A percentile compares a stretch with the other conserved stretches of the same genome.
Evolutionary conservation across 768 basidiomycete genomes (phyloP).

Genomic region (Tylopilus felleus): DNA sequence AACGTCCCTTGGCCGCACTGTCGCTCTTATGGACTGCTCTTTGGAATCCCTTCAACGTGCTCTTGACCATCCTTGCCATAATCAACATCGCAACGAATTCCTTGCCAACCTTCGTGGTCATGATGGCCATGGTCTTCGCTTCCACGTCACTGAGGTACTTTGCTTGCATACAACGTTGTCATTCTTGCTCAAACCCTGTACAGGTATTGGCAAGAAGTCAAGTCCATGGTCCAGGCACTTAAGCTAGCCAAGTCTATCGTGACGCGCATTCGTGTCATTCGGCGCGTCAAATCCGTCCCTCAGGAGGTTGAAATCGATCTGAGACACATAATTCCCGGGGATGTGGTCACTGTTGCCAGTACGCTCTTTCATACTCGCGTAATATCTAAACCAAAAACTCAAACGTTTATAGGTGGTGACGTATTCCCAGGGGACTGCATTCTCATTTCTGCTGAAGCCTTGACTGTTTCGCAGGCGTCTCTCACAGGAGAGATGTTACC

Average conservation of each 20-base stretch:
- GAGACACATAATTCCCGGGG: constrained; percentile 32
- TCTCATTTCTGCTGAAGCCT: constrained; percentile 32
- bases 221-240: constrained; percentile 34
- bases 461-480: constrained; percentile 35
- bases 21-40: constrained; percentile 31
- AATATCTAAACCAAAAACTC: not conserved
- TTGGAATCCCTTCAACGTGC: constrained; percentile 35
- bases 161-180: not conserved
- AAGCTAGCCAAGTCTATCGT: constrained; percentile 33
- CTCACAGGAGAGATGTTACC: constrained; percentile 36
- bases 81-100: constrained; percentile 34
- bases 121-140: constrained; percentile 36
- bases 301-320: constrained; percentile 31
- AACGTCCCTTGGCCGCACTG: constrained; percentile 31
- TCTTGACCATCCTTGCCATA: constrained; percentile 29
- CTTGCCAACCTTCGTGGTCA: constrained; percentile 32
- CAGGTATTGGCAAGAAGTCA: constrained; percentile 34
- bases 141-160: constrained; percentile 32
- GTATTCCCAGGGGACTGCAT: constrained; percentile 37
- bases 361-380: not conserved
- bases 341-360: constrained; percentile 32
- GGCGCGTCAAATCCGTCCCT: constrained; percentile 16
- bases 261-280: constrained; percentile 32
- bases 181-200: not conserved
- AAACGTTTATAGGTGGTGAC: constrained; percentile 24